phyloP scores from a whole-genome alignment of 768 basidiomycete species.

The Leucocoprinus leucothites region DNA sequence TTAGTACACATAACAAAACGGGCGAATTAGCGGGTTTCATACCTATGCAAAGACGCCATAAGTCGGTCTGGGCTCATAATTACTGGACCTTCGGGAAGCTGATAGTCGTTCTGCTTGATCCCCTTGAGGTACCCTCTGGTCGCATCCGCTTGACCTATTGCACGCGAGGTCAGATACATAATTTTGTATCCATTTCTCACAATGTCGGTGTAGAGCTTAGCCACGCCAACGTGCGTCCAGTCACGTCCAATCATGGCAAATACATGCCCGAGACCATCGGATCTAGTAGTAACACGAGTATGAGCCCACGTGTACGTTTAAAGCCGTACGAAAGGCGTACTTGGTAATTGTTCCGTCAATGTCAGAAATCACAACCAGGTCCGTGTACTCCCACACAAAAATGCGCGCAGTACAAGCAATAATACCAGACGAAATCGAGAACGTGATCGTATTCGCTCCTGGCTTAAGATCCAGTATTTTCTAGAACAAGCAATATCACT shows the following conservation, averaged over 20 bases:
- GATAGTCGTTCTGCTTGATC: conserved; percentile 93
- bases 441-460: conserved; percentile 90
- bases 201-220: conserved; percentile 96
- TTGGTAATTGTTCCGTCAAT: conserved; percentile 99
- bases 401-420: conserved; percentile 89
- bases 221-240: conserved; percentile 97
- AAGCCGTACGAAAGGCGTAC: conserved; percentile 37
- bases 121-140: conserved; percentile 93
- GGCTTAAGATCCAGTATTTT: conserved; percentile 82
- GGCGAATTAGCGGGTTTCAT: conserved; percentile 16
- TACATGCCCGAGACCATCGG: conserved; percentile 93
- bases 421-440: conserved; percentile 82
- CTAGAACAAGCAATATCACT: conserved; percentile 34
- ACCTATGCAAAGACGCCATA: conserved; percentile 94
- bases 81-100: conserved; percentile 96
- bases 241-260: conserved; percentile 98
- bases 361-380: conserved; percentile 90
- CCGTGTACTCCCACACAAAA: conserved; percentile 94
- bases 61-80: conserved; percentile 98
- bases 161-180: conserved; percentile 95
- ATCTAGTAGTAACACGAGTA: conserved; percentile 45
- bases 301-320: neutral
- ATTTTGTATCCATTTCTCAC: conserved; percentile 95
- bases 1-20: neutral
- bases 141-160: conserved; percentile 97